Evolutionary conservation across 495 filamentous ascomycete species (phyloP), one percentile per base, ranked within the genome.

Genomic region (Penicillium tannophilum): DNA sequence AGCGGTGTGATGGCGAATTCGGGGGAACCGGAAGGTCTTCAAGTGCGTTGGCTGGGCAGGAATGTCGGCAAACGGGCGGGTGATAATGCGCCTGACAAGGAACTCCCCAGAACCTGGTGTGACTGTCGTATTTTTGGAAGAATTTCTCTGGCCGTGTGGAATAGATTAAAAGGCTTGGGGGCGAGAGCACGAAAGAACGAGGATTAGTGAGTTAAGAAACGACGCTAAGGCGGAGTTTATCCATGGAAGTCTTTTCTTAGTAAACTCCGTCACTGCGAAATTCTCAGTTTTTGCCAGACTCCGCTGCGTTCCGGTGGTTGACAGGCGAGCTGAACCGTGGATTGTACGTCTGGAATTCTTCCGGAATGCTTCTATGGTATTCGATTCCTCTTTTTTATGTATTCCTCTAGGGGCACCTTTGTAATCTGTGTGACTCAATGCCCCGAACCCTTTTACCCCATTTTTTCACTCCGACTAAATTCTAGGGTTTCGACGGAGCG

Each of bases 1-100:
- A 63, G 59, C 65, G 65, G 67, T 70, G 65, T 63, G 65, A 65
- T 64, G 44, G 20, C 20, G 31, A 43, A 46, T 47, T 56, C 45
- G 11, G 9, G 54, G 31, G 48, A 52, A 55, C n/a, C 42, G 33
- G 2, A 56, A 57, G 30, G 51, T 51, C 42, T 48, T 19, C 17
- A 62, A 52, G 39, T 58, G 56, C 19, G 63, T 63, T 65, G 64
- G 61, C 66, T 69, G 64, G 67, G 67, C 61, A 62, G 64, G 47
- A 63, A 64, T 41, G n/a, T 67, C 64, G 49, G 57, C 62, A 70
- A 70, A 67, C 62, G 67, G 64, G 54, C 66, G 49, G 52, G 54
- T 59, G 56, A 59, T 62, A 48, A 60, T 59, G 56, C 52, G 63
- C 52, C 63, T 53, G 45, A 58, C 64, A 67, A 55, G 64, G 64